Conservation (phyloP, 164 flowering plant species). For the Liquidambar formosana region DNA sequence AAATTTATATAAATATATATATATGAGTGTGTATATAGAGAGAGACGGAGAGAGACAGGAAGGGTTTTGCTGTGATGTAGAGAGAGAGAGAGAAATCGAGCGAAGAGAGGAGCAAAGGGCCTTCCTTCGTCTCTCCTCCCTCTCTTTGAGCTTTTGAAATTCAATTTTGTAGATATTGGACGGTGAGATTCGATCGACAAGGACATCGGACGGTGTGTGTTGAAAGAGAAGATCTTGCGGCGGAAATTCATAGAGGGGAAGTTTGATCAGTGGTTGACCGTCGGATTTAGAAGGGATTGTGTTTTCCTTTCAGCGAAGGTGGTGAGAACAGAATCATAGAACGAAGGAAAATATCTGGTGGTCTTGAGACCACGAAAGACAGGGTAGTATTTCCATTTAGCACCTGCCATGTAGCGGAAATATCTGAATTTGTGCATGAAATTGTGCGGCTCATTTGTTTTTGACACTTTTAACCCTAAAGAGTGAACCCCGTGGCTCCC, state of each 20-base stretch:
- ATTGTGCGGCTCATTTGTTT: too few relatives aligned
- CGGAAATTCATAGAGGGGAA: constrained; percentile 41
- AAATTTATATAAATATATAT: neutral
- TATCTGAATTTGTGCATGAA: neutral
- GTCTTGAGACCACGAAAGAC: neutral
- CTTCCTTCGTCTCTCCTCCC: constrained; percentile 44
- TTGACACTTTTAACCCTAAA: too few relatives aligned
- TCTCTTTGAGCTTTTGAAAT: constrained; percentile 65
- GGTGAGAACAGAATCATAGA: neutral
- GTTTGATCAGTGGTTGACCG: constrained; percentile 22
- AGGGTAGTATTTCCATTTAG: neutral
- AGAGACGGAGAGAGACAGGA: constrained; percentile 1
- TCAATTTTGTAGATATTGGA: constrained; percentile 46
- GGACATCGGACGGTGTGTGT: constrained; percentile 35
- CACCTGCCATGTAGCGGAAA: neutral
- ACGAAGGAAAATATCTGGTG: neutral
- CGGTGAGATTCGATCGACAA: constrained; percentile 35
- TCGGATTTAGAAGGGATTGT: constrained; percentile 23
- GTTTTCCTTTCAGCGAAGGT: constrained; percentile 5
- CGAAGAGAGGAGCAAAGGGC: constrained; percentile 4
- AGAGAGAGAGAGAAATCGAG: constrained; percentile 17
- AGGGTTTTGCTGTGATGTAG: constrained; percentile 13
- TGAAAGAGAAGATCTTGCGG: constrained; percentile 29
- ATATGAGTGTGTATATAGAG: neutral
- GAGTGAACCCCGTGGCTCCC: too few relatives aligned